Conservation (phyloP, 768 basidiomycete genomes). For the Pleurotus salmoneostramineus region DNA sequence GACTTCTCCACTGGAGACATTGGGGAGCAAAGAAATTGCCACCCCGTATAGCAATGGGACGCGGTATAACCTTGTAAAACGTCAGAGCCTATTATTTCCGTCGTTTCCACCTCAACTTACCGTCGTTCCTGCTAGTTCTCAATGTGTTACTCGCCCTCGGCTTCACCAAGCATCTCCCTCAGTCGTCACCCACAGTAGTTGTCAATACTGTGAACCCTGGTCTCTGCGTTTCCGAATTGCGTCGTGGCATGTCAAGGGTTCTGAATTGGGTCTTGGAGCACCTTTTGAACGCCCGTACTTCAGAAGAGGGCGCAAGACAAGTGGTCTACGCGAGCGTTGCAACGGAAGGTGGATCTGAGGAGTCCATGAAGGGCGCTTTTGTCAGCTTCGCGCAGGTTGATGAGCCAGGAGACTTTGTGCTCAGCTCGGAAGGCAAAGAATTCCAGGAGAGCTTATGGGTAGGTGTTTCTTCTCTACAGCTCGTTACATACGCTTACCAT, state of each 20-base stretch:
- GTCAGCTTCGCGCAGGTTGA: slow-evolving; percentile 16
- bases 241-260: slow-evolving; percentile 15
- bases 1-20: slow-evolving; percentile 23
- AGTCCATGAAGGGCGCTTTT: slow-evolving; percentile 27
- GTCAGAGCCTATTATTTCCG: slow-evolving; percentile 16
- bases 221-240: slow-evolving; percentile 34
- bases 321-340: slow-evolving; percentile 28
- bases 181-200: slow-evolving; percentile 20
- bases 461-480: slow-evolving; percentile 6
- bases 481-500: neutral
- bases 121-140: slow-evolving; percentile 25
- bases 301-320: slow-evolving; percentile 31
- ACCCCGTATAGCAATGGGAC: slow-evolving; percentile 10
- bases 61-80: slow-evolving; percentile 29
- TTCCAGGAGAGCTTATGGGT: slow-evolving; percentile 32
- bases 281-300: slow-evolving; percentile 24
- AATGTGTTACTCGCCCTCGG: slow-evolving; percentile 36
- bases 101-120: neutral
- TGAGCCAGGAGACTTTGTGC: slow-evolving; percentile 29
- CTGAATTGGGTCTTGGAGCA: slow-evolving; percentile 21
- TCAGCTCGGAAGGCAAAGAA: slow-evolving; percentile 24
- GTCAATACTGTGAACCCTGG: slow-evolving; percentile 37
- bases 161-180: slow-evolving; percentile 23
- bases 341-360: neutral
- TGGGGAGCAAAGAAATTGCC: slow-evolving; percentile 24